Evolutionary conservation across 192 early-diverging fungal species (phyloP).

Genomic region (Coemansia sp.): DNA sequence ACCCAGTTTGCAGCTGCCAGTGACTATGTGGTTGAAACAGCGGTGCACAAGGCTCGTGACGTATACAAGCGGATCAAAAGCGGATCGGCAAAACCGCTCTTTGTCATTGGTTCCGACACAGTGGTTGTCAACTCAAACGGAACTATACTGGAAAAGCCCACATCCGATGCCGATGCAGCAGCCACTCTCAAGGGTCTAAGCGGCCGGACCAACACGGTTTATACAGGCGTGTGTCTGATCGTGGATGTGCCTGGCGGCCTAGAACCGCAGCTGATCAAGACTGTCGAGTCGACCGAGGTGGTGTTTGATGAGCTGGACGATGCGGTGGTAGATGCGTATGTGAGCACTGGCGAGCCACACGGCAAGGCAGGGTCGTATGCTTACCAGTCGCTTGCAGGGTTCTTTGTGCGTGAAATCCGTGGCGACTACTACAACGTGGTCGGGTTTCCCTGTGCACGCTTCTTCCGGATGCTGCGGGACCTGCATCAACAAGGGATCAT

Average conservation of each 20-base stretch:
- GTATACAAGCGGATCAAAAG: slow-evolving; percentile 58
- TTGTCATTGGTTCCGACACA: slow-evolving; percentile 84
- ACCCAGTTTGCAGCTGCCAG: slow-evolving; percentile 53
- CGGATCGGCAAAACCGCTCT: slow-evolving; percentile 41
- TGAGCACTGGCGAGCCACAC: slow-evolving; percentile 61
- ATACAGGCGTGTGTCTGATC: slow-evolving; percentile 70
- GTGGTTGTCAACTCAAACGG: slow-evolving; percentile 61
- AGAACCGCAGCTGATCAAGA: slow-evolving; percentile 13
- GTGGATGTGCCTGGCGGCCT: slow-evolving; percentile 5
- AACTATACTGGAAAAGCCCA: slow-evolving; percentile 84
- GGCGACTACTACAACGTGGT: slow-evolving; percentile 87
- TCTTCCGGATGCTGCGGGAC: slow-evolving; percentile 46
- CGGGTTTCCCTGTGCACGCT: slow-evolving; percentile 49
- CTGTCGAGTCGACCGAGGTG: slow-evolving; percentile 64
- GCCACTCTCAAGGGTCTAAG: slow-evolving; percentile 62
- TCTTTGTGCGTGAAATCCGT: slow-evolving; percentile 69
- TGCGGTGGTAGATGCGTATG: slow-evolving; percentile 65
- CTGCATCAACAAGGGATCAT: slow-evolving; percentile 22
- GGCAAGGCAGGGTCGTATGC: slow-evolving; percentile 87
- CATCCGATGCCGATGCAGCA: slow-evolving; percentile 56
- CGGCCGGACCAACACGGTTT: slow-evolving; percentile 64
- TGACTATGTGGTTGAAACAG: slow-evolving; percentile 73
- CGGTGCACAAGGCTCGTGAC: slow-evolving; percentile 66
- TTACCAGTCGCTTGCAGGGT: slow-evolving; percentile 72
- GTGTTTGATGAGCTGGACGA: slow-evolving; percentile 61